Evolutionary conservation across 768 basidiomycete species (phyloP), one percentile per base, ranked within the genome.

Genomic region (Collybiopsis luxurians): DNA sequence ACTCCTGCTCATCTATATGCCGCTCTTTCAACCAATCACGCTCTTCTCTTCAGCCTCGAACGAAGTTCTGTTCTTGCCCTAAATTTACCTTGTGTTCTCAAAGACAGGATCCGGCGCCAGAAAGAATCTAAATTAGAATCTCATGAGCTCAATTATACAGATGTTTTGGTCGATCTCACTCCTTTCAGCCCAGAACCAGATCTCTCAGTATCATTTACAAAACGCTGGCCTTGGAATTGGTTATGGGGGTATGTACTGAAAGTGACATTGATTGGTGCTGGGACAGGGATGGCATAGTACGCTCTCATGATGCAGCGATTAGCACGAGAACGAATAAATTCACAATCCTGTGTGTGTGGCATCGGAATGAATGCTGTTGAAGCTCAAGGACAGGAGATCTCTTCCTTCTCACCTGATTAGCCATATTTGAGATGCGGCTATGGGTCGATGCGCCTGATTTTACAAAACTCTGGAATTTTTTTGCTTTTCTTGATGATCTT

Each of bases 1-100:
- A 83, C 86, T 0, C 80, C 83, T 15, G 69, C 77, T 0, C 77
- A 82, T 28, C 73, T 94, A 38, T 69, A 75, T 11, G 66, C 71
- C 15, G 88, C 81, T 1, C 75, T 92, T 15, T 60, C 65, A 0
- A 70, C 79, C 9, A 70, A 70, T 3, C 83, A 92, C 57, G 81
- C 91, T 0, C 79, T 95, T 67, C 74, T 95, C 23, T 73, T 93
- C 30, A 93, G 94, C 0, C 75, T 95, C 17, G 94, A 85, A 5
- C 77, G 94, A 55, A 75, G 76, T 13, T 79, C 92, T 0, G 70
- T 90, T 19, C 67, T 84, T 7, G 77, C 76, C 56, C 92, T 92
- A 0, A 71, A 82, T 47, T 69, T 90, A 34, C 89, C 90, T 0
- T 59, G 48, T 50, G 28, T 71, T 67, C 60, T 79, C 73, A 31